These are phyloP conservation scores for Heliamphora exappendiculata DNA, from an alignment of 148 eudicot genomes.

Conservation along the genomic window DNA sequence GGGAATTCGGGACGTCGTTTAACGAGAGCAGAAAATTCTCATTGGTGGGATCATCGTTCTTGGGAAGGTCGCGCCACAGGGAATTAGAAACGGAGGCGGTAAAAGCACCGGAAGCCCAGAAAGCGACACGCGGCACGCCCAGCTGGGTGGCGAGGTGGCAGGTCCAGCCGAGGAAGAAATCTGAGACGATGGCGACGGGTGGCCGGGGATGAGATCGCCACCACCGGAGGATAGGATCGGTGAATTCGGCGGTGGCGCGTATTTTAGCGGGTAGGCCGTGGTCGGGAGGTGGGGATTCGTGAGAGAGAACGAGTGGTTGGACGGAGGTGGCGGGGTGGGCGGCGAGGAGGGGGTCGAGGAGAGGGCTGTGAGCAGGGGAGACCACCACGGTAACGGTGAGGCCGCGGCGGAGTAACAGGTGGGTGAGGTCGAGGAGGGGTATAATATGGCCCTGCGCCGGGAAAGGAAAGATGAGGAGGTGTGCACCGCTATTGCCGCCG, in stretches of 20 bases:
- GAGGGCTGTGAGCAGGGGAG: conserved; percentile 48
- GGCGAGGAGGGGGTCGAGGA: conserved; percentile 36
- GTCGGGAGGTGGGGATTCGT: conserved; percentile 17
- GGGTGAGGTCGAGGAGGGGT: conserved; percentile 50
- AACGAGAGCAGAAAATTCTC: not conserved
- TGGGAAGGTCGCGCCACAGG: conserved; percentile 12
- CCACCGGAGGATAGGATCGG: conserved; percentile 37
- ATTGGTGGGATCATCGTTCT: not conserved
- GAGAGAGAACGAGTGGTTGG: conserved; percentile 36
- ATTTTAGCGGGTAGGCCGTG: not conserved
- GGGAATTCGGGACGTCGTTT: conserved; percentile 17
- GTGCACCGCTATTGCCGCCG: conserved; percentile 17
- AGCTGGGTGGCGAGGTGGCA: conserved; percentile 28
- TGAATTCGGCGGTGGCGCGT: conserved; percentile 14
- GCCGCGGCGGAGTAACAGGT: conserved; percentile 36
- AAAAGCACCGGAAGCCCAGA: conserved; percentile 30
- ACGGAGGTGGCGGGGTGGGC: conserved; percentile 30
- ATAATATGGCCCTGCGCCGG: conserved; percentile 74
- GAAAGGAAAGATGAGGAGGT: conserved; percentile 52
- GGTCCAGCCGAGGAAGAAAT: conserved; percentile 61
- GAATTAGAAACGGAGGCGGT: conserved; percentile 6
- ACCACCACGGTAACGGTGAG: conserved; percentile 46
- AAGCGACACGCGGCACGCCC: conserved; percentile 38
- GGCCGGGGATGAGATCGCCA: conserved; percentile 38
- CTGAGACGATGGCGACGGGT: conserved; percentile 50